Base-by-base conservation (phyloP, 495 filamentous ascomycete genomes). In the Aspergillus hancockii region DNA sequence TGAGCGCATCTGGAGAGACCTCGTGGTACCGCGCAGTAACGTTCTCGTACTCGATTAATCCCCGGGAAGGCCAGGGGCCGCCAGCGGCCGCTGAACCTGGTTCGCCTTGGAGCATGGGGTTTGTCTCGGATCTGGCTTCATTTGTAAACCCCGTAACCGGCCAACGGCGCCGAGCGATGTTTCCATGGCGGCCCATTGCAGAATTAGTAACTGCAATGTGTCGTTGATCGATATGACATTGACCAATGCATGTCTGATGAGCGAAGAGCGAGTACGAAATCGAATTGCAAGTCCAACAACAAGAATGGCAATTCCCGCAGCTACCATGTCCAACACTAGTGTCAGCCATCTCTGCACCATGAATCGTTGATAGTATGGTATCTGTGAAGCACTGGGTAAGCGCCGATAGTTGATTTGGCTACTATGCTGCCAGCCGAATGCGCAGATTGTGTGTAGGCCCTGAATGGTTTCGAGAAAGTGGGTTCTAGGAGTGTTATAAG, bases 301-400 rank as follows among this genome's bases (percentile, higher is more conserved):
- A 4, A 85, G 63, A 4, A 76, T 70, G 0, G 87, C 80, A 25
- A 91, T 81, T 34, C 82, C 74, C 2, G 85, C 79, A 56, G 81
- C 75, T 1, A 91, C 72, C 1, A 88, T 58, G 14, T 85, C 70
- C 77, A 91, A 82, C 14, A 87, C 79, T 67, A 88, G 79, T 12
- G 76, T 80, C 64, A 93, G 77, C 88, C 90, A 92, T 38, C 87
- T 77, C 83, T 90, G 75, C 78, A 89, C 40, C 81, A 74, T 83
- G 80, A 86, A 58, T 76, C 74, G 71, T 82, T 82, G 75, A 58
- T 86, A 85, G 81, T 31, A 78, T 74, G 54, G 85, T 65, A 38
- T 78, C 69, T 64, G 80, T 58, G 74, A 85, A 77, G 51, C 71
- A 64, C 92, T 86, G 4, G 92, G 75, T 79, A 74, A 2, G 79